phyloP scores from a whole-genome alignment of 2,329 filamentous ascomycete genomes.

The Colletotrichum tamarilloi region DNA sequence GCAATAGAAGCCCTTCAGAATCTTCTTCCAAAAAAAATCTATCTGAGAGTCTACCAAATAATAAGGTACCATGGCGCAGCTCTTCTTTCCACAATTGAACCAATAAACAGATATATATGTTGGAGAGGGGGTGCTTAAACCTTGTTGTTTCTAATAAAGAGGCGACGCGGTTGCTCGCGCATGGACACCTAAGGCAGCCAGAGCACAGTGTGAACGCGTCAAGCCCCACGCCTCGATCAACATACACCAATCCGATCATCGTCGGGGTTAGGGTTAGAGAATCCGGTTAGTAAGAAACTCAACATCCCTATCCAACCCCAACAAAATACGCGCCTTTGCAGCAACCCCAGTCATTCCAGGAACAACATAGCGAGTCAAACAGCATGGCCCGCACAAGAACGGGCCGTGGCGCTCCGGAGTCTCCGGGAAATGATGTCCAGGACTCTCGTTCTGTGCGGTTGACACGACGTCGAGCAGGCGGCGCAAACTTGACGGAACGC shows the following conservation, averaged over 20 bases:
- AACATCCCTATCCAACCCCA: not conserved
- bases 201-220: too few relatives aligned
- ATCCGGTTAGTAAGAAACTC: not conserved
- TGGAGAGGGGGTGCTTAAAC: too few relatives aligned
- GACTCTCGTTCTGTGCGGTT: not conserved
- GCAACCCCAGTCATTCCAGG: not conserved
- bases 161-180: too few relatives aligned
- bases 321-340: not conserved
- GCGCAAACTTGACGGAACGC: not conserved
- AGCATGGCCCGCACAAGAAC: conserved; percentile 30
- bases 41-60: too few relatives aligned
- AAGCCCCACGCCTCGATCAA: too few relatives aligned
- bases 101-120: too few relatives aligned
- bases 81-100: too few relatives aligned
- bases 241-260: not conserved
- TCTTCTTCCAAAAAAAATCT: too few relatives aligned
- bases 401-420: not conserved
- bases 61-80: too few relatives aligned
- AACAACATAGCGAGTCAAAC: not conserved
- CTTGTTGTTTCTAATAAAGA: too few relatives aligned
- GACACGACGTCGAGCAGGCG: conserved; percentile 14
- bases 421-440: not conserved
- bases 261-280: conserved; percentile 27
- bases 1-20: too few relatives aligned
- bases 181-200: not conserved